Evolutionary conservation across 768 basidiomycete species (phyloP).

Genomic region (Lentinula detonsa): DNA sequence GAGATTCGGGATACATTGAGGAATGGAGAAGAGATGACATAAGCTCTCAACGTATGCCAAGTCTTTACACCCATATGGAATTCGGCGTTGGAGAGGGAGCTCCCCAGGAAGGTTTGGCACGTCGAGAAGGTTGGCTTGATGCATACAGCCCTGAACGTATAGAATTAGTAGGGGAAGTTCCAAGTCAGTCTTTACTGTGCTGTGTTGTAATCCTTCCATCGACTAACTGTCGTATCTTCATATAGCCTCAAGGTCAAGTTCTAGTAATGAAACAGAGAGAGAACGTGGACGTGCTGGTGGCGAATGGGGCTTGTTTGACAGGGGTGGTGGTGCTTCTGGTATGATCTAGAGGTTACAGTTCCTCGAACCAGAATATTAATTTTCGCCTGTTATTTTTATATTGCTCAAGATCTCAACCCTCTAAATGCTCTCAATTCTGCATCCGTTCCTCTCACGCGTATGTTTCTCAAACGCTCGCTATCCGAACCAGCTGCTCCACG

Average conservation of each 20-base stretch:
- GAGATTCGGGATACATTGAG: background rate
- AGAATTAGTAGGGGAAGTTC: background rate
- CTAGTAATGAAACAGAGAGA: conserved; percentile 1
- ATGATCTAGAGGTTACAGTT: background rate
- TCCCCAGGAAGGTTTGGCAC: background rate
- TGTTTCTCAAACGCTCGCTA: conserved; percentile 2
- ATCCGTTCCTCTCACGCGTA: background rate
- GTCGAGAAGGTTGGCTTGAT: background rate
- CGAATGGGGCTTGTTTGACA: background rate
- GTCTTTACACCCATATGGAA: background rate
- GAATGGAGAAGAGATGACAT: background rate
- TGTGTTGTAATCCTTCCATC: background rate
- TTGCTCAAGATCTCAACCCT: background rate
- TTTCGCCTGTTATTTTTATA: background rate
- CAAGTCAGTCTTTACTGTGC: background rate
- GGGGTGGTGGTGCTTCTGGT: background rate
- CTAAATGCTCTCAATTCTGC: background rate
- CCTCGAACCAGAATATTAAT: background rate
- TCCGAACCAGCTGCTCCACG: conserved; percentile 3
- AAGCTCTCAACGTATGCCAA: background rate
- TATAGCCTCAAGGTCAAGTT: conserved; percentile 1
- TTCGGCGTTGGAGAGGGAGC: background rate
- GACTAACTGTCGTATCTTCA: background rate
- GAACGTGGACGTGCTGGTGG: conserved; percentile 4
- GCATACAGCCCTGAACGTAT: background rate